Conservation (phyloP, 768 basidiomycete species). For the Boletus bicolor region DNA sequence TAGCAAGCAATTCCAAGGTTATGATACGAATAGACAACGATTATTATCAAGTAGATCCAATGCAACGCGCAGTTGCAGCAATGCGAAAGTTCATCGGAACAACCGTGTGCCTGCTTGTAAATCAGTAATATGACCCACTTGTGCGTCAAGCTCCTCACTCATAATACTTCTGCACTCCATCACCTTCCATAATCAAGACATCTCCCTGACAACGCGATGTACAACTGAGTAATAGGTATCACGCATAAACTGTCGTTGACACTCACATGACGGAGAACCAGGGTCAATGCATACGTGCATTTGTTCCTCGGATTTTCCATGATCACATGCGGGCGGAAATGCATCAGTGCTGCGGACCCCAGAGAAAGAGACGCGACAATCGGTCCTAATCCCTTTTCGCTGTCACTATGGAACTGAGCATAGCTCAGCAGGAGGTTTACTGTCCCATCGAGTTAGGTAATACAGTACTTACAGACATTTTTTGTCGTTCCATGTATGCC, state of each 20-base stretch:
- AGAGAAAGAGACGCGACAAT: slow-evolving; percentile 73
- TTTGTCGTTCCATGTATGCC: slow-evolving; percentile 83
- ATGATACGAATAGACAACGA: not conserved
- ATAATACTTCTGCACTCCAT: slow-evolving; percentile 62
- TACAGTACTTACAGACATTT: slow-evolving; percentile 65
- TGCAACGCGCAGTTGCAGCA: slow-evolving; percentile 74
- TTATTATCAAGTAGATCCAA: slow-evolving; percentile 36
- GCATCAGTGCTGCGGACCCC: slow-evolving; percentile 76
- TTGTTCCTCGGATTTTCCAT: slow-evolving; percentile 32
- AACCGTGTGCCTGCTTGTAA: slow-evolving; percentile 61
- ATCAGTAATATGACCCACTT: slow-evolving; percentile 11
- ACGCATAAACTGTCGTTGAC: not conserved
- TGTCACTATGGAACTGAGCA: slow-evolving; percentile 74
- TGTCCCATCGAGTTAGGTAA: not conserved
- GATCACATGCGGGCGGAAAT: slow-evolving; percentile 55
- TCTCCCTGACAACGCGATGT: slow-evolving; percentile 56
- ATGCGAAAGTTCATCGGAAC: slow-evolving; percentile 73
- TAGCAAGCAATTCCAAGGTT: not conserved
- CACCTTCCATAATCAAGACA: slow-evolving; percentile 74
- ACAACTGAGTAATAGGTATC: slow-evolving; percentile 4
- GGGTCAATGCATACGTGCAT: slow-evolving; percentile 41
- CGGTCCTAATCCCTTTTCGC: slow-evolving; percentile 69
- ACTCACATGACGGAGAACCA: slow-evolving; percentile 66
- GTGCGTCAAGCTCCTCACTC: slow-evolving; percentile 46
- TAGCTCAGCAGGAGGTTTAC: slow-evolving; percentile 3